Percentiles rank a stretch among this genome's conserved stretches.
phyloP scores from a whole-genome alignment of 768 basidiomycete genomes.

The Pholiota conissans region DNA sequence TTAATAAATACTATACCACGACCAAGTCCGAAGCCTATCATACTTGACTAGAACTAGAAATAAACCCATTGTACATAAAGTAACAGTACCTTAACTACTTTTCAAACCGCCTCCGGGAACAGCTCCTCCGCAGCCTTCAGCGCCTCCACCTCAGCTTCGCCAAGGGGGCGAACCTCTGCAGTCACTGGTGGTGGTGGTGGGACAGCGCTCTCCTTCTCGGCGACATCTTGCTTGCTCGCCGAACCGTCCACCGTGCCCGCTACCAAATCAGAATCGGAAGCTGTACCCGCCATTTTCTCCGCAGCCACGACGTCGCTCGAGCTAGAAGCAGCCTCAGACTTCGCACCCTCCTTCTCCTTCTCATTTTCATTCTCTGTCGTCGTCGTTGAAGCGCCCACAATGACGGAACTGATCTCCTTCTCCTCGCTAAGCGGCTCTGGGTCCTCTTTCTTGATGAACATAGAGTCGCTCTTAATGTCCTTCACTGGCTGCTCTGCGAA shows the following conservation, averaged over 20 bases:
- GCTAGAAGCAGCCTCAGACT: constrained; percentile 5
- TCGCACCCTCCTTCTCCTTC: constrained; percentile 2
- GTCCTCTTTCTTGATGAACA: constrained; percentile 1
- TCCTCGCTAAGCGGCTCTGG: constrained; percentile 13
- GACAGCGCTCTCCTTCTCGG: neutral
- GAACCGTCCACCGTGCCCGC: neutral
- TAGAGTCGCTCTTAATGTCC: constrained; percentile 46
- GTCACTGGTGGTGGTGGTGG: neutral
- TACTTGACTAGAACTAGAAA: neutral
- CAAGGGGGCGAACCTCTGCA: constrained; percentile 38
- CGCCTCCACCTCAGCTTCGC: constrained; percentile 50
- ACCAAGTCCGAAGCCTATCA: neutral
- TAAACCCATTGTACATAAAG: constrained; percentile 6
- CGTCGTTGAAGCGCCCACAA: constrained; percentile 9
- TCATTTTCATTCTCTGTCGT: too few relatives aligned
- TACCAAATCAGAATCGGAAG: neutral
- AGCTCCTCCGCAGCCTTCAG: constrained; percentile 53
- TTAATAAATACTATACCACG: constrained; percentile 5
- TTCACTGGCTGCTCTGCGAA: constrained; percentile 55
- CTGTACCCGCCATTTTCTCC: constrained; percentile 6
- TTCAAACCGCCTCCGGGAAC: constrained; percentile 39
- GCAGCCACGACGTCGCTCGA: constrained; percentile 7
- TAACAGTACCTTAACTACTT: constrained; percentile 11
- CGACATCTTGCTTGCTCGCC: neutral
- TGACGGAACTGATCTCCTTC: constrained; percentile 23